Conservation (phyloP, 1,284 basidiomycete genomes). For the Irpex rosettiformis region DNA sequence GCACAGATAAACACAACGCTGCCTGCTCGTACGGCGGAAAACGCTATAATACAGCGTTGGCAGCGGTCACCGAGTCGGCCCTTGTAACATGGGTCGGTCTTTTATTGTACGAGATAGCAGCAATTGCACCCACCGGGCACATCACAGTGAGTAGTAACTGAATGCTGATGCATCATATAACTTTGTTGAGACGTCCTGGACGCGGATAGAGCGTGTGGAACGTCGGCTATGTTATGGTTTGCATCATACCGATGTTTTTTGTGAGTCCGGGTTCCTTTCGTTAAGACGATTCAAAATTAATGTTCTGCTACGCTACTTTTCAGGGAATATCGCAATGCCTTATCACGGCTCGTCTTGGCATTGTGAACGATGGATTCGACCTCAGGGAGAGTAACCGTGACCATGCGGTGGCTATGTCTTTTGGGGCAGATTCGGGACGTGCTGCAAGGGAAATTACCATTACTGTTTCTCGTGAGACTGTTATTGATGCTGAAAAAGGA, state of each 20-base stretch:
- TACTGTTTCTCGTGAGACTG: not conserved
- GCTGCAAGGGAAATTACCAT: not conserved
- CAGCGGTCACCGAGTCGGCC: slow-evolving; percentile 23
- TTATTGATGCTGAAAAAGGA: not conserved
- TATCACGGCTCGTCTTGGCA: slow-evolving; percentile 3
- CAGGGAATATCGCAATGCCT: slow-evolving; percentile 21
- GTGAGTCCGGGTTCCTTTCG: no score
- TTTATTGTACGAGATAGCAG: slow-evolving; percentile 21
- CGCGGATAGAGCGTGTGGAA: not conserved
- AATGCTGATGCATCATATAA: no score
- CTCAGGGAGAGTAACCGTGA: not conserved
- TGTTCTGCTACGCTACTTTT: not conserved
- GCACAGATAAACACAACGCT: not conserved
- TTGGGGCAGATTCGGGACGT: not conserved
- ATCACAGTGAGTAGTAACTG: slow-evolving; percentile 13
- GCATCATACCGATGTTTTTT: slow-evolving; percentile 10
- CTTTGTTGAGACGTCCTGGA: no score
- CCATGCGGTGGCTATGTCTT: not conserved
- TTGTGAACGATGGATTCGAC: not conserved
- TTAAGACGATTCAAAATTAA: no score
- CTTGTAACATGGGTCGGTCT: slow-evolving; percentile 26
- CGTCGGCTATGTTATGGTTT: slow-evolving; percentile 9
- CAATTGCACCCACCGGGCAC: slow-evolving; percentile 21
- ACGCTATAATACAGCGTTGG: slow-evolving; percentile 4
- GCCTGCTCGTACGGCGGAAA: not conserved